phyloP scores from a whole-genome alignment of 345 rosid genomes.

The Gossypioides kirkii region DNA sequence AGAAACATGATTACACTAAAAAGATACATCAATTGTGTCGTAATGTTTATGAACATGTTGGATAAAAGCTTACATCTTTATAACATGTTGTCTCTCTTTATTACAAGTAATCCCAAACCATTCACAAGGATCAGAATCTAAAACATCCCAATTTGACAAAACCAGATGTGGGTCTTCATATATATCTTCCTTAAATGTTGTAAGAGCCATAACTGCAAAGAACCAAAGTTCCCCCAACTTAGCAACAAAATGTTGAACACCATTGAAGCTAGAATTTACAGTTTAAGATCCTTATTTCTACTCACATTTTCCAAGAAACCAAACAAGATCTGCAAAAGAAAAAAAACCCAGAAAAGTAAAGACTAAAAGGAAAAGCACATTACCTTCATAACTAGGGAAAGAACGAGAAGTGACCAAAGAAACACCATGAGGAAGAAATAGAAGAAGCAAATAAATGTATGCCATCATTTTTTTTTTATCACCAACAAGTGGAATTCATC shows the following conservation, averaged over 20 bases:
- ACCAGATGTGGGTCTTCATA: conserved; percentile 77
- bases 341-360: background rate
- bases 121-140: conserved; percentile 79
- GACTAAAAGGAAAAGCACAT: background rate
- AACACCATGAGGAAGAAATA: conserved; percentile 36
- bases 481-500: conserved; percentile 28
- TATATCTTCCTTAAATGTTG: conserved; percentile 73
- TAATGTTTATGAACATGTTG: background rate
- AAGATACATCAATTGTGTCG: background rate
- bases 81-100: conserved; percentile 55
- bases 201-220: conserved; percentile 59
- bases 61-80: conserved; percentile 61
- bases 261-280: conserved; percentile 1
- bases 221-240: conserved; percentile 16
- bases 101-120: conserved; percentile 76
- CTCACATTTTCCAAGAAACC: conserved; percentile 19
- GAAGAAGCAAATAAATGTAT: conserved; percentile 30
- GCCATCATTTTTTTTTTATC: conserved; percentile 37
- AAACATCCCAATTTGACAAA: conserved; percentile 75
- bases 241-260: conserved; percentile 11
- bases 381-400: conserved; percentile 67
- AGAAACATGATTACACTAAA: conserved; percentile 11
- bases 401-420: conserved; percentile 44
- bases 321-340: conserved; percentile 47
- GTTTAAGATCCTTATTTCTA: background rate